These are phyloP conservation scores for Ambrosiella beaveri DNA, from an alignment of 2,329 filamentous ascomycete genomes.

Conservation along the genomic window DNA sequence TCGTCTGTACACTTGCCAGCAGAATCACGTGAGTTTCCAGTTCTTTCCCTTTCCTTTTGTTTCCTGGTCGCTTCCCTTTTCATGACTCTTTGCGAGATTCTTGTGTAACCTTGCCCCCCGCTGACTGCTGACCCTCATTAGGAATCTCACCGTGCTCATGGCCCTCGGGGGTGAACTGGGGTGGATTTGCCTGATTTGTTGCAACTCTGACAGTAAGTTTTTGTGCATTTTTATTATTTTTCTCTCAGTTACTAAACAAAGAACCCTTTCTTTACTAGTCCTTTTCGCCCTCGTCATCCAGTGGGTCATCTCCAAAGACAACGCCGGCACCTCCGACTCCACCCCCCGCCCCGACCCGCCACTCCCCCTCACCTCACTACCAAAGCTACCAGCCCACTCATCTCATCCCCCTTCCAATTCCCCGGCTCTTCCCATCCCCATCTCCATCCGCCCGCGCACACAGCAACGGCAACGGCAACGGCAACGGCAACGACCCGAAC, in stretches of 20 bases:
- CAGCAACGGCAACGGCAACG: too few relatives aligned
- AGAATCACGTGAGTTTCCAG: slow-evolving; percentile 33
- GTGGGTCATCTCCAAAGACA: slow-evolving; percentile 37
- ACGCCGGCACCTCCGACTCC: slow-evolving; percentile 20
- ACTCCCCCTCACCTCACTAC: neutral
- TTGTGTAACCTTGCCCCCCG: too few relatives aligned
- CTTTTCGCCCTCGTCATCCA: slow-evolving; percentile 44
- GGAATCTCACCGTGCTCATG: slow-evolving; percentile 42
- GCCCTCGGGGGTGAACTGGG: slow-evolving; percentile 42
- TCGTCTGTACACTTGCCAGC: slow-evolving; percentile 37
- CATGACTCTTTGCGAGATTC: too few relatives aligned
- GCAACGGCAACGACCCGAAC: too few relatives aligned
- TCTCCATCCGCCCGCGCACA: too few relatives aligned
- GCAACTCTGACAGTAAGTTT: slow-evolving; percentile 41
- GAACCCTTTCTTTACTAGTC: slow-evolving; percentile 22
- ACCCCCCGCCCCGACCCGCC: slow-evolving; percentile 7
- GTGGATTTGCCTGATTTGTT: slow-evolving; percentile 49
- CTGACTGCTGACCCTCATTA: slow-evolving; percentile 16
- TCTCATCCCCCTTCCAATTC: neutral
- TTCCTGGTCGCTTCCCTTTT: too few relatives aligned
- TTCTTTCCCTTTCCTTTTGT: neutral
- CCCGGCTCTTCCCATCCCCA: too few relatives aligned
- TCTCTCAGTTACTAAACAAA: neutral
- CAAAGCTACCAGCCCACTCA: neutral
- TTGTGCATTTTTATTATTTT: neutral